Base-by-base conservation (phyloP, 768 basidiomycete species). In the Mycena polygramma region DNA sequence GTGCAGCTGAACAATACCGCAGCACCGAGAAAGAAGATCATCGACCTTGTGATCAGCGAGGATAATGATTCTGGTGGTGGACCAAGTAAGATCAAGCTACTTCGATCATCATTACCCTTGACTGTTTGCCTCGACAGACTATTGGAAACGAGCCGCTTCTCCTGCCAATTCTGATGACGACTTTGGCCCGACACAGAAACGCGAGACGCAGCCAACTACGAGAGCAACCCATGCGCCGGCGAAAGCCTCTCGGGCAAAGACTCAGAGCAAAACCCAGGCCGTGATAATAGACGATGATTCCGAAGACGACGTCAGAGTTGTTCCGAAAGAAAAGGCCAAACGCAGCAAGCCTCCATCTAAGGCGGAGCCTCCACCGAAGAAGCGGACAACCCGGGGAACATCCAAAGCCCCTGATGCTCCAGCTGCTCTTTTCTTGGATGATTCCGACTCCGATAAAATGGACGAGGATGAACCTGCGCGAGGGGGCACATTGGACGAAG, bases 41-140 rank as follows among this genome's bases (percentile, higher is more conserved):
- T 30, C 20, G 88, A 90, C 41, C 81, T 94, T 19, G 79, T 89
- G 62, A 77, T 83, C 5, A 84, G 76, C 57, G 84, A 87, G 17
- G 86, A 86, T 6, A 84, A 85, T 57, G 90, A 91, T 69, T 85
- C 86, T 66, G 89, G 87, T 0, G 80, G 89, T 71, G 90, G 87
- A 5, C 75, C 84, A 51, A 79, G 90, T 91, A 70, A 65, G 83
- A 77, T 63, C 15, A 57, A 39, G 7, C 30, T 43, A 20, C 22
- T 46, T 19, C 3, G 58, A 63, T 4, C 36, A 55, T 63, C 20
- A 15, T 37, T 63, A 37, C 69, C 65, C 37, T 22, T 59, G 51
- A 71, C 15, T 41, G 57, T 58, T 63, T 51, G 43, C 13, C 20
- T 35, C 53, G 35, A 7, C 73, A 92, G 91, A 82, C 30, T 90